These are phyloP conservation scores for Phytophthora tubulina DNA, from an alignment of 352 stramenopile genomes.

Conservation along the genomic window DNA sequence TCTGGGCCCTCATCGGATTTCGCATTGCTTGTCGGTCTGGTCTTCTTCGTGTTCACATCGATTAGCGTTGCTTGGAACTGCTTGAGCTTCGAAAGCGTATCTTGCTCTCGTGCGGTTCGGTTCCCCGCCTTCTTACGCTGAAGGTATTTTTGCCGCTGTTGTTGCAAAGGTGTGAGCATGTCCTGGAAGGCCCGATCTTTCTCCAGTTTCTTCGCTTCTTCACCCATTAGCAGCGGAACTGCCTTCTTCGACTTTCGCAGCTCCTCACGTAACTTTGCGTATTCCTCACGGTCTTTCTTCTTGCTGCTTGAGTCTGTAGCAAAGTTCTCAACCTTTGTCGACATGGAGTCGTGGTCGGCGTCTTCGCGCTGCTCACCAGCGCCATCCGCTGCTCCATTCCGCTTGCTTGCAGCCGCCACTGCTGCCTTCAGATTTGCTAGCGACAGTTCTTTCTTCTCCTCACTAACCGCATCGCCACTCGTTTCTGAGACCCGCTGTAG, in stretches of 20 bases:
- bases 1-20: constrained; percentile 14
- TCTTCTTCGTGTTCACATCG: constrained; percentile 46
- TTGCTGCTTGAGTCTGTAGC: constrained; percentile 21
- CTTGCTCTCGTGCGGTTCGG: constrained; percentile 63
- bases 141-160: constrained; percentile 79
- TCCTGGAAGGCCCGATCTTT: constrained; percentile 65
- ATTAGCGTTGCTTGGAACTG: constrained; percentile 69
- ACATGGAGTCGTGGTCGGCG: constrained; percentile 1
- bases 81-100: constrained; percentile 76
- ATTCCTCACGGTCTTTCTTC: constrained; percentile 63
- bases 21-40: neutral
- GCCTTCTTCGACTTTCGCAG: constrained; percentile 74
- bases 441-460: constrained; percentile 52
- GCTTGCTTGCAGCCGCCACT: constrained; percentile 42
- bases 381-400: neutral
- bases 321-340: constrained; percentile 16
- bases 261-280: constrained; percentile 72
- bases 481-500: constrained; percentile 62
- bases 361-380: constrained; percentile 38
- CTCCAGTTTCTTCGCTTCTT: constrained; percentile 69
- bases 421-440: constrained; percentile 55
- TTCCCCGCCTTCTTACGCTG: constrained; percentile 68
- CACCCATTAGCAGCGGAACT: constrained; percentile 58
- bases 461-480: constrained; percentile 10
- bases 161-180: constrained; percentile 81